Evolutionary conservation across 1,139 yeast species (phyloP).

Genomic region (Saccharomyces hybrid): DNA sequence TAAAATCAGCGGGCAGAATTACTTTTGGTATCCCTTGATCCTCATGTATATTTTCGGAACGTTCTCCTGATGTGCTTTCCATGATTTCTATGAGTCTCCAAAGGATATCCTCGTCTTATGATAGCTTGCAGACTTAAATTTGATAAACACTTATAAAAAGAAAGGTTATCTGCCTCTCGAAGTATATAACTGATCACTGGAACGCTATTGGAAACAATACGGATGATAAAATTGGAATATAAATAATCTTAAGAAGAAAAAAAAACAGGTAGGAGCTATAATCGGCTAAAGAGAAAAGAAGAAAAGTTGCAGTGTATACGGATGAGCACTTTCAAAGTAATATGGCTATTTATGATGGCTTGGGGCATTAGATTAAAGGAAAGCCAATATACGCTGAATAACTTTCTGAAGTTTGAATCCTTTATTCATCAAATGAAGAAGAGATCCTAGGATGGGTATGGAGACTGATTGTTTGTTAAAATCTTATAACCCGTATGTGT

Average conservation of each 20-base stretch:
- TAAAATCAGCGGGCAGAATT: slow-evolving; percentile 33
- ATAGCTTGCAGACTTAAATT: background rate
- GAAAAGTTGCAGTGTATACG: background rate
- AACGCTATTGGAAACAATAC: background rate
- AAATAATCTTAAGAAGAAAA: background rate
- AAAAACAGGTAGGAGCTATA: background rate
- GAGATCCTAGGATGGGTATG: background rate
- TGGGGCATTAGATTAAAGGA: background rate
- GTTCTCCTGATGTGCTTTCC: background rate
- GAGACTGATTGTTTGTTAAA: background rate
- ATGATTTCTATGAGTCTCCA: background rate
- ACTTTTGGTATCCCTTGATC: slow-evolving; percentile 3
- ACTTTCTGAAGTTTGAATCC: background rate
- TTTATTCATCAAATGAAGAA: background rate
- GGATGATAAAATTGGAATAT: background rate
- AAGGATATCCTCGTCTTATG: background rate
- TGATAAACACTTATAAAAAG: background rate
- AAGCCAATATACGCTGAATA: background rate
- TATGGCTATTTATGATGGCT: background rate
- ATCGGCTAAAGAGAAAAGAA: background rate
- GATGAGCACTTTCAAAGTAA: background rate
- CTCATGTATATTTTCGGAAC: background rate
- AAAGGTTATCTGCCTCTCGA: background rate
- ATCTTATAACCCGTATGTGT: background rate
- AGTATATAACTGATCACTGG: background rate